Evolutionary conservation across 305 asterid genomes (phyloP).

Genomic region (Lippia alba): DNA sequence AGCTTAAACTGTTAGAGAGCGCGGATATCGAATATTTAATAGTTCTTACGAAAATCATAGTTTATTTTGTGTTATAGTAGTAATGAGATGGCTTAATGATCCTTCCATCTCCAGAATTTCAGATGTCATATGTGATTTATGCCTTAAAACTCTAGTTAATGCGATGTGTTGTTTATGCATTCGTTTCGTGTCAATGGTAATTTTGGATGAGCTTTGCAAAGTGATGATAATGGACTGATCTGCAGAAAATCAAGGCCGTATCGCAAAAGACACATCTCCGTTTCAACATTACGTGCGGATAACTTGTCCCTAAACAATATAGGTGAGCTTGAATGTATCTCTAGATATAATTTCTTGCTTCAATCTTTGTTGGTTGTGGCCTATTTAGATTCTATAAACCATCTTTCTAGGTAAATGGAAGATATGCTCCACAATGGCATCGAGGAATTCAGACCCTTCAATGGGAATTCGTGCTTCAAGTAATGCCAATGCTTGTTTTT

Average conservation of each 20-base stretch:
- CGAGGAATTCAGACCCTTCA: slow-evolving; percentile 42
- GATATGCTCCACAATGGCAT: slow-evolving; percentile 42
- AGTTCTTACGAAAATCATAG: too few species aligned
- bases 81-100: neutral
- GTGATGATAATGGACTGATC: slow-evolving; percentile 32
- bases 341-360: too few species aligned
- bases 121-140: neutral
- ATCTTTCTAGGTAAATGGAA: slow-evolving; percentile 57
- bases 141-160: slow-evolving; percentile 5
- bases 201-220: slow-evolving; percentile 8
- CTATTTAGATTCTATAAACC: slow-evolving; percentile 25
- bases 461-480: slow-evolving; percentile 35
- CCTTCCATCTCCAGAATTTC: neutral
- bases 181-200: neutral
- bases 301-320: slow-evolving; percentile 39
- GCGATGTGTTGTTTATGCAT: neutral
- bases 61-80: neutral
- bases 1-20: too few species aligned
- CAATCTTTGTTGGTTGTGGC: slow-evolving; percentile 1
- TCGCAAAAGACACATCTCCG: slow-evolving; percentile 47
- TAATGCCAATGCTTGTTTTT: slow-evolving; percentile 36
- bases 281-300: slow-evolving; percentile 43
- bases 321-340: slow-evolving; percentile 47
- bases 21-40: too few species aligned
- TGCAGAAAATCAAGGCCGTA: slow-evolving; percentile 50